phyloP scores from a whole-genome alignment of 208 protist species.

The Acanthamoeba quina region DNA sequence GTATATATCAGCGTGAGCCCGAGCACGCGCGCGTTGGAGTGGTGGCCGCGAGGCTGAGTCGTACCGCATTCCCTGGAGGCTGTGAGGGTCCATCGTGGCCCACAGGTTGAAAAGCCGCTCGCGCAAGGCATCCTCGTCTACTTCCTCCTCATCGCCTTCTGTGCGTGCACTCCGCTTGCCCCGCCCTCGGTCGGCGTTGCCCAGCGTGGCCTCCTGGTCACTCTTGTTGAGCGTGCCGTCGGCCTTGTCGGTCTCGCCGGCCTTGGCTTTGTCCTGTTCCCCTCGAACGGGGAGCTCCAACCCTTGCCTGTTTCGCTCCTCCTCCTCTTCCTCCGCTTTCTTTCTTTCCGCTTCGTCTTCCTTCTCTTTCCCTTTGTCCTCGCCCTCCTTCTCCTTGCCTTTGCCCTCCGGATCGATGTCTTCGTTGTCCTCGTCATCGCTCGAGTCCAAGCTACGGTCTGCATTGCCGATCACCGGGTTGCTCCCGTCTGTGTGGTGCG shows the following conservation, averaged over 20 bases:
- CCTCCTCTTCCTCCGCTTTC: neutral
- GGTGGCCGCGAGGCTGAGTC: neutral
- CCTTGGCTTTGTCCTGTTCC: conserved; percentile 20
- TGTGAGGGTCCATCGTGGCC: conserved; percentile 67
- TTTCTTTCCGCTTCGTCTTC: neutral
- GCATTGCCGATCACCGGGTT: neutral
- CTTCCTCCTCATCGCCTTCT: neutral
- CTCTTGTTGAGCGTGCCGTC: neutral
- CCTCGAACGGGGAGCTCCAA: neutral
- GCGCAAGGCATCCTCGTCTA: neutral
- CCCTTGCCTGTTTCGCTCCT: conserved; percentile 29
- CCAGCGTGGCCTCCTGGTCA: neutral
- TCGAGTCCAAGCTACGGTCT: conserved; percentile 62
- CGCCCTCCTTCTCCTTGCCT: neutral
- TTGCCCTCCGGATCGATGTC: conserved; percentile 63
- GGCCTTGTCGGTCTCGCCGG: neutral
- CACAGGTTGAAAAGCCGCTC: conserved; percentile 31
- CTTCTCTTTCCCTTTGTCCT: conserved; percentile 1
- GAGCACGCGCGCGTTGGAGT: neutral
- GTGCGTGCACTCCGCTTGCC: neutral
- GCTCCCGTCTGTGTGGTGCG: neutral
- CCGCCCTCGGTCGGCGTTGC: neutral
- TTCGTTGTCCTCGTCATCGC: conserved; percentile 70
- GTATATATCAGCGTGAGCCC: neutral
- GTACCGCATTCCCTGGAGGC: conserved; percentile 45